Evolutionary conservation across 441 rosid species (phyloP), one percentile per base, ranked within the genome.

Genomic region (Adansonia madagascariensis): DNA sequence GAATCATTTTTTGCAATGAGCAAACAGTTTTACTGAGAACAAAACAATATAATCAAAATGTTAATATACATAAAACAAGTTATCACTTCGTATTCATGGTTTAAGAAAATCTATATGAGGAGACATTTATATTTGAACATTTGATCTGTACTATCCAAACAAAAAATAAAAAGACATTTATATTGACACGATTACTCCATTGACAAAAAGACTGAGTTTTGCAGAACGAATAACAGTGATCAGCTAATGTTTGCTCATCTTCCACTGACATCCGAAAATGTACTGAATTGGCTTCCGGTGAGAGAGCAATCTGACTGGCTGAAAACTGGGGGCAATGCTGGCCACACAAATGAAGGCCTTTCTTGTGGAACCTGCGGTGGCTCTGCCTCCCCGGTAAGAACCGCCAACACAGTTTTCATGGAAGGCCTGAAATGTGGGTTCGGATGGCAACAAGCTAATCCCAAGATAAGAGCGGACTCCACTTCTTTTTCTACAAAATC

Each of bases 391-490:
- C 95, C 92, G 0, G 75, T 81, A 55, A 92, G 86, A 74, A 94
- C 94, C 85, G 87, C 88, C 75, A 89, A 39, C 18, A 87, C 95
- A 1, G 62, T 73, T 80, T 84, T 91, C 93, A 85, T 91, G 31
- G 89, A 83, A 1, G 97, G 95, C 90, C 95, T 89, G 53, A 78
- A 67, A 79, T 90, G 71, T 0, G 91, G 95, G 67, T 92, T 90
- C 10, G 94, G 94, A 68, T 92, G 95, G 84, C 97, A 94, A 76
- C 95, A 92, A n/a, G 94, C 89, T 69, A 94, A 82, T 49, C 89
- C 98, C 70, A 92, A 82, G 3, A 86, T 71, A 49, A 91, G 80
- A 52, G 87, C 73, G 7, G 84, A 73, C 43, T 87, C 87, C 86
- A 88, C 83, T 47, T 89, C 88, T 64, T 85, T 81, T 44, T 56